These are phyloP conservation scores for Scenedesmus sp. DNA, from an alignment of 163 green algal genomes.

Conservation along the genomic window DNA sequence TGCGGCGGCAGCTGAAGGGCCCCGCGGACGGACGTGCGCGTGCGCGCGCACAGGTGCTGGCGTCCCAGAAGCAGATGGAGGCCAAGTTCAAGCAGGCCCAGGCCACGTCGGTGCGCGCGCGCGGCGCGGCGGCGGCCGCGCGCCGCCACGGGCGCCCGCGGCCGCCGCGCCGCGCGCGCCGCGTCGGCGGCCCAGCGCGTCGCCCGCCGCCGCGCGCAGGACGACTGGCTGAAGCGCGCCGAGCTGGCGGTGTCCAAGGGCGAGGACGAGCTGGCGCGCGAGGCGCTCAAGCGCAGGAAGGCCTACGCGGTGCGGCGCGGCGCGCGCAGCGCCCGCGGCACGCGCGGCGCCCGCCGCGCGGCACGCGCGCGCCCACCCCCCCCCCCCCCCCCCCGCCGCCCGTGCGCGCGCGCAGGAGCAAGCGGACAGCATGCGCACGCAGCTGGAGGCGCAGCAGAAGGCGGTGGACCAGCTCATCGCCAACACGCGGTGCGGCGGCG, in stretches of 20 bases:
- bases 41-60: conserved; percentile 79
- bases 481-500: conserved; percentile 80
- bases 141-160: no score
- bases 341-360: neutral
- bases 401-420: conserved; percentile 78
- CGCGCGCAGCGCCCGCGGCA: neutral
- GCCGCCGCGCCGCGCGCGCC: no score
- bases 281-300: conserved; percentile 94
- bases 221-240: conserved; percentile 90
- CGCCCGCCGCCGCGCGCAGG: conserved; percentile 42
- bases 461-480: conserved; percentile 91
- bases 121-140: neutral
- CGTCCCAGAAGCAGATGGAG: conserved; percentile 97
- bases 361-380: neutral
- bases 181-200: no score
- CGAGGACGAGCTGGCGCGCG: conserved; percentile 95
- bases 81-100: conserved; percentile 92
- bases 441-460: conserved; percentile 89
- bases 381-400: neutral
- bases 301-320: conserved; percentile 67
- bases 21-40: neutral
- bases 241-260: conserved; percentile 95
- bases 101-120: conserved; percentile 66
- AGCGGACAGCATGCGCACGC: conserved; percentile 80
- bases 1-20: neutral